phyloP scores from a whole-genome alignment of 2,329 filamentous ascomycete genomes.

The Xenosphaeropsis pyriputrescens region DNA sequence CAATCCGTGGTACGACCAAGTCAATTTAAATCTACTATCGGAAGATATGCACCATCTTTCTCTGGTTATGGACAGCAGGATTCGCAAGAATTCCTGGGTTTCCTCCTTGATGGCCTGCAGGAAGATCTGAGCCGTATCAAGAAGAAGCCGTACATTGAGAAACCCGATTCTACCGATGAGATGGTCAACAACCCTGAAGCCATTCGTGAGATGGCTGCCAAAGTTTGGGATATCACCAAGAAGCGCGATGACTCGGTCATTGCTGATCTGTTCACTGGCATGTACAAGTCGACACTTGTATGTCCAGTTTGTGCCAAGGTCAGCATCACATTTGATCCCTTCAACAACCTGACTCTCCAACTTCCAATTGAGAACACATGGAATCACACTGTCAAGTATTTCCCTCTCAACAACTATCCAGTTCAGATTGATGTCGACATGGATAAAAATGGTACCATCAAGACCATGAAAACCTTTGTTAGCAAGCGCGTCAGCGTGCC shows the following conservation, averaged over 20 bases:
- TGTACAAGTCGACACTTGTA: slow-evolving; percentile 95
- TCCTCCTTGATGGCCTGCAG: slow-evolving; percentile 84
- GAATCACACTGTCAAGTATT: slow-evolving; percentile 60
- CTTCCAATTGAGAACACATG: slow-evolving; percentile 78
- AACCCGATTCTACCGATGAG: slow-evolving; percentile 93
- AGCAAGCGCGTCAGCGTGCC: slow-evolving; percentile 53
- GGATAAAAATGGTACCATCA: slow-evolving; percentile 59
- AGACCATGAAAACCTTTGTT: slow-evolving; percentile 53
- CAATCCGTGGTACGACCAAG: slow-evolving; percentile 56
- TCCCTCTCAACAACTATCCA: slow-evolving; percentile 58
- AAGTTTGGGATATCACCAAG: slow-evolving; percentile 85
- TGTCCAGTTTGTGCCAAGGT: slow-evolving; percentile 88
- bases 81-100: slow-evolving; percentile 92
- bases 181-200: slow-evolving; percentile 75
- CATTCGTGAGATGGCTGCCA: slow-evolving; percentile 71
- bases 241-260: slow-evolving; percentile 89
- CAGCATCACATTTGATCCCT: slow-evolving; percentile 97
- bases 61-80: slow-evolving; percentile 94
- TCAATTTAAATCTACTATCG: slow-evolving; percentile 71
- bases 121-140: slow-evolving; percentile 89
- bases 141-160: slow-evolving; percentile 95
- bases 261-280: slow-evolving; percentile 88
- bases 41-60: slow-evolving; percentile 70
- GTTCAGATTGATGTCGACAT: slow-evolving; percentile 65
- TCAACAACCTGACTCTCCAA: slow-evolving; percentile 85